These are phyloP conservation scores for Drechslerella dactyloides DNA, from an alignment of 2,329 filamentous ascomycete species.

Conservation along the genomic window DNA sequence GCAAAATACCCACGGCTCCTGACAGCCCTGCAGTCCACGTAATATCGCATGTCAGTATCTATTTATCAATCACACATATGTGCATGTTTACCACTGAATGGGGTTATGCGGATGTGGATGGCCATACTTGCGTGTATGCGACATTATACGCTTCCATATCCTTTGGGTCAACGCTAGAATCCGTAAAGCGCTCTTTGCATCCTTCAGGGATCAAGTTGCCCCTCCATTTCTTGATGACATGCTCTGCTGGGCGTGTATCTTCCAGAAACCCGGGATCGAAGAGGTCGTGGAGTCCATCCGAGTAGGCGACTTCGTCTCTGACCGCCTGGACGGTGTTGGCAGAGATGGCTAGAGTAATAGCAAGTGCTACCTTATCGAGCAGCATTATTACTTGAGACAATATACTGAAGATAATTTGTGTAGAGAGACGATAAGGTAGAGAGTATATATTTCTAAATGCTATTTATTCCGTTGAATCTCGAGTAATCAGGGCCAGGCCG, in stretches of 20 bases:
- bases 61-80: too few relatives aligned
- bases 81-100: too few relatives aligned
- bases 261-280: slow-evolving; percentile 24
- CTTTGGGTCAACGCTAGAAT: slow-evolving; percentile 7
- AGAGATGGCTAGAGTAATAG: not conserved
- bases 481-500: too few relatives aligned
- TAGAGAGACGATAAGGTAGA: too few relatives aligned
- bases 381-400: slow-evolving; percentile 5
- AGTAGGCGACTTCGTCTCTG: slow-evolving; percentile 13
- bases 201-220: slow-evolving; percentile 21
- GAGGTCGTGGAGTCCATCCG: slow-evolving; percentile 15
- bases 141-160: slow-evolving; percentile 32
- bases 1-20: slow-evolving; percentile 56
- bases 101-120: not conserved
- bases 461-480: too few relatives aligned
- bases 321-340: slow-evolving; percentile 7
- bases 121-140: slow-evolving; percentile 23
- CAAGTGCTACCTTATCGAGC: slow-evolving; percentile 4
- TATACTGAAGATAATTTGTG: not conserved
- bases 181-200: slow-evolving; percentile 19
- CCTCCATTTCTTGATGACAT: slow-evolving; percentile 23
- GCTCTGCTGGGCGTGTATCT: slow-evolving; percentile 7
- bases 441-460: too few relatives aligned
- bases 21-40: slow-evolving; percentile 53
- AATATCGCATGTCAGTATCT: slow-evolving; percentile 50